Evolutionary conservation across 1,284 basidiomycete species (phyloP), one percentile per base, ranked within the genome.

Genomic region (Trichosporon coremiiforme): DNA sequence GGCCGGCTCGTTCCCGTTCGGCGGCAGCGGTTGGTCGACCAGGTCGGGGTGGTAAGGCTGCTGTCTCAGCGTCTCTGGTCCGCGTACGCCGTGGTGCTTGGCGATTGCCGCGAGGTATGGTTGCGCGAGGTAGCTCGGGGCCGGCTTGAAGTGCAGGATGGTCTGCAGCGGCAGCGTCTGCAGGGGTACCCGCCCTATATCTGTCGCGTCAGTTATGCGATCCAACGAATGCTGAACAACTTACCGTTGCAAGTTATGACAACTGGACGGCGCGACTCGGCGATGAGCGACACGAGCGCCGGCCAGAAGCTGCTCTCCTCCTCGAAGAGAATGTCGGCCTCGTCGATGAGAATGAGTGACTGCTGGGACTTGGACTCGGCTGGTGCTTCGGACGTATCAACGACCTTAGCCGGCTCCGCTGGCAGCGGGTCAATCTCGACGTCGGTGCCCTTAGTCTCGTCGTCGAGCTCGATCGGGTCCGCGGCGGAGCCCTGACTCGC

Each of bases 221-320:
- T n/a, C n/a, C n/a, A n/a, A n/a, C n/a, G 17, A 2, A 3, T 45
- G n/a, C n/a, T n/a, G 12, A 29, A 6, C 31, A n/a, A 82, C 88
- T 78, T 78, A 94, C 95, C 94, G 75, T 95, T 96, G 81, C 95
- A 97, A 67, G 94, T 97, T 83, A 94, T 87, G 60, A 98, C 87
- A 57, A 98, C 90, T 1, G 95, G 95, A 68, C 95, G 85, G 75
- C 88, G 88, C 75, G 92, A 93, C 33, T 91, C 88, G 70, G 88
- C 89, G 77, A 96, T 93, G 68, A 98, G 87, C 66, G 88, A 86
- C 2, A 91, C 85, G 50, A 97, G 87, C 5, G 92, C 89, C 1
- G 90, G 86, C 97, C 97, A 99, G 82, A 99, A 99, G 53, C 91
- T 92, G 53, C 85, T 86, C 80, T 98, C 96, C 66, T 95, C 93